A percentile compares a stretch with the other conserved stretches of the same genome.
phyloP scores from a whole-genome alignment of 805 yeast species.

The Ogataea henricii region DNA sequence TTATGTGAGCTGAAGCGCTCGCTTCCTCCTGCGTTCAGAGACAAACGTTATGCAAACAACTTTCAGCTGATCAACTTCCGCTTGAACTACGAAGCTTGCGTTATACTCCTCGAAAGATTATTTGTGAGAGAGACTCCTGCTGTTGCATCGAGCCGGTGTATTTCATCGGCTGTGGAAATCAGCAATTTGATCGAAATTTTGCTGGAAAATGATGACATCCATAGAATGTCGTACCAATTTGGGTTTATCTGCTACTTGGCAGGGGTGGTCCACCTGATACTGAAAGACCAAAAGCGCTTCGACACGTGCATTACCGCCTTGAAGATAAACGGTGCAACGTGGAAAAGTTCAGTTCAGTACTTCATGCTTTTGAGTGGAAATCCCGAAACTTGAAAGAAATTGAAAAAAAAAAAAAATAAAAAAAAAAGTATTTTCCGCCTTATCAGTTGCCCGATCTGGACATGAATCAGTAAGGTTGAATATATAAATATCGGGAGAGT shows the following conservation, averaged over 20 bases:
- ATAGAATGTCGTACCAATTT: constrained; percentile 14
- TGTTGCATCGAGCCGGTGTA: constrained; percentile 19
- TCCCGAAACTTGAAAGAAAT: too few species aligned
- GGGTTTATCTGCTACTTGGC: constrained; percentile 17
- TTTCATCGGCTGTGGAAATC: constrained; percentile 24
- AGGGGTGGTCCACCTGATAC: constrained; percentile 16
- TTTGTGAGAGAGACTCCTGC: constrained; percentile 18
- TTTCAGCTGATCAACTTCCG: constrained; percentile 24
- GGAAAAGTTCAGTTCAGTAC: constrained; percentile 15
- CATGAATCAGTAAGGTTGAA: too few species aligned
- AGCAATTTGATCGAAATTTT: constrained; percentile 5
- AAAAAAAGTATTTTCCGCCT: constrained; percentile 11
- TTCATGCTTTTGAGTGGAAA: neutral
- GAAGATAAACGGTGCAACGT: constrained; percentile 7
- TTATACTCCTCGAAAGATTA: constrained; percentile 25
- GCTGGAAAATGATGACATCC: neutral
- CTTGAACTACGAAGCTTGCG: constrained; percentile 28
- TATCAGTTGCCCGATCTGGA: neutral
- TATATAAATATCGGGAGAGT: too few species aligned
- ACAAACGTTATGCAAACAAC: constrained; percentile 4
- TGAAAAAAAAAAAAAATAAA: too few species aligned
- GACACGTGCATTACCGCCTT: constrained; percentile 17
- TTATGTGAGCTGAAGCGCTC: constrained; percentile 27
- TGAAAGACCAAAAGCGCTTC: constrained; percentile 7
- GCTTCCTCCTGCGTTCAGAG: constrained; percentile 21